These are phyloP conservation scores for Nepenthes mirabilis DNA, from an alignment of 148 eudicot genomes.

Conservation along the genomic window DNA sequence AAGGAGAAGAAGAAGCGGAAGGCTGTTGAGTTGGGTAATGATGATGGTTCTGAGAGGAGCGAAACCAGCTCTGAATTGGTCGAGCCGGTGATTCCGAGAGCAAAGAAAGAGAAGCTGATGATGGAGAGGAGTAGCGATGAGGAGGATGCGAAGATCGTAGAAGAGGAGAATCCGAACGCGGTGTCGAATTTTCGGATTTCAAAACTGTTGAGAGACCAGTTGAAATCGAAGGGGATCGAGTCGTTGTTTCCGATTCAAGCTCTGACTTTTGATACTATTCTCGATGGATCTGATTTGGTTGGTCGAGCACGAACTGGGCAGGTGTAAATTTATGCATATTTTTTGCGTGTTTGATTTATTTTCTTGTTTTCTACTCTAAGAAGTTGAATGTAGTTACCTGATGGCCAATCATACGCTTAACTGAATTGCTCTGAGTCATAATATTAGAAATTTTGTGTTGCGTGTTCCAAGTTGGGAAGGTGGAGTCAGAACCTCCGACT, in stretches of 20 bases:
- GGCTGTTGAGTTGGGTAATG: slow-evolving; percentile 13
- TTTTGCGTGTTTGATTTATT: neutral
- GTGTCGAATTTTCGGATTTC: slow-evolving; percentile 64
- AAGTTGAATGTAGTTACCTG: no score
- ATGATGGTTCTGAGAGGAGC: slow-evolving; percentile 18
- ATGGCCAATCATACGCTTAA: neutral
- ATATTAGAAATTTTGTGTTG: neutral
- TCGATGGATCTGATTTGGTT: slow-evolving; percentile 77
- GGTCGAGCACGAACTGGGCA: slow-evolving; percentile 93
- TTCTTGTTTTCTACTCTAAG: neutral
- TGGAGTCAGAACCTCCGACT: no score
- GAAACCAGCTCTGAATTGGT: slow-evolving; percentile 35
- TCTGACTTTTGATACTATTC: slow-evolving; percentile 52
- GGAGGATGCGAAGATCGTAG: slow-evolving; percentile 8
- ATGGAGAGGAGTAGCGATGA: slow-evolving; percentile 1
- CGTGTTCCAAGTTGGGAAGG: no score
- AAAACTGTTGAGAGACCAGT: slow-evolving; percentile 37
- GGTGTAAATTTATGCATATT: slow-evolving; percentile 24
- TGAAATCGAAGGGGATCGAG: slow-evolving; percentile 61
- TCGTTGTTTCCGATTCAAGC: slow-evolving; percentile 89
- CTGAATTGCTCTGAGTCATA: neutral
- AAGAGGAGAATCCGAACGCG: slow-evolving; percentile 40
- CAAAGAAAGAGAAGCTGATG: slow-evolving; percentile 5
- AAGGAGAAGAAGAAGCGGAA: slow-evolving; percentile 49
- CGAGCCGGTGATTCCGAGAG: slow-evolving; percentile 32